Conservation (phyloP, 371 early-diverging fungal species). For the Lichtheimia corymbifera region DNA sequence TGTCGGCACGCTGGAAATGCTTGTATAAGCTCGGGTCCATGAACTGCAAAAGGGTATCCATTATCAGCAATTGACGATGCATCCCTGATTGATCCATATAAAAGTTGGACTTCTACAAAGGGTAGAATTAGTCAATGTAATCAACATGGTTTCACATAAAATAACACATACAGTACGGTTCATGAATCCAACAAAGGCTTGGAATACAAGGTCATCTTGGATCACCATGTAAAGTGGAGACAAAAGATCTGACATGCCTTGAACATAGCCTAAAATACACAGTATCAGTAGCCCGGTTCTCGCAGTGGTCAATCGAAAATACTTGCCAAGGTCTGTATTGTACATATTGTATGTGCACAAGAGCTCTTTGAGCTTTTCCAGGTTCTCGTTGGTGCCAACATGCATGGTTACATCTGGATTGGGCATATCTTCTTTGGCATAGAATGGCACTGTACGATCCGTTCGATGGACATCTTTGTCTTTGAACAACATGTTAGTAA, state of each 20-base stretch:
- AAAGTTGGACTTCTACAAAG: slow-evolving; percentile 70
- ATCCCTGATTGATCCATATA: slow-evolving; percentile 86
- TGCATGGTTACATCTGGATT: slow-evolving; percentile 55
- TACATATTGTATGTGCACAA: slow-evolving; percentile 84
- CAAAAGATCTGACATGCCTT: slow-evolving; percentile 96
- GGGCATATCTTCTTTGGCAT: slow-evolving; percentile 66
- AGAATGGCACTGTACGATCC: slow-evolving; percentile 81
- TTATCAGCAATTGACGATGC: slow-evolving; percentile 78
- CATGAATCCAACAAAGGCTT: slow-evolving; percentile 90
- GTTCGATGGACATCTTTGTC: slow-evolving; percentile 95
- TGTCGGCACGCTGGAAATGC: slow-evolving; percentile 79
- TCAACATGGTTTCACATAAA: background rate
- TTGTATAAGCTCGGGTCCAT: slow-evolving; percentile 80
- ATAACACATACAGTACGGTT: slow-evolving; percentile 67
- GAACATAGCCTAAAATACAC: slow-evolving; percentile 78
- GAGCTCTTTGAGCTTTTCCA: slow-evolving; percentile 81
- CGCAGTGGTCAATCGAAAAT: background rate
- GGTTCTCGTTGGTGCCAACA: slow-evolving; percentile 61
- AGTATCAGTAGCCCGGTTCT: background rate
- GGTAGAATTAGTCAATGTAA: background rate
- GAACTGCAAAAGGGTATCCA: slow-evolving; percentile 78
- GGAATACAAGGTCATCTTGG: slow-evolving; percentile 85
- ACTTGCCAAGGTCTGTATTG: slow-evolving; percentile 32
- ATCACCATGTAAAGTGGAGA: slow-evolving; percentile 86
- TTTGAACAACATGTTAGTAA: slow-evolving; percentile 13